These are phyloP conservation scores for Chlorociboria aeruginascens DNA, from an alignment of 495 filamentous ascomycete genomes.

Conservation along the genomic window DNA sequence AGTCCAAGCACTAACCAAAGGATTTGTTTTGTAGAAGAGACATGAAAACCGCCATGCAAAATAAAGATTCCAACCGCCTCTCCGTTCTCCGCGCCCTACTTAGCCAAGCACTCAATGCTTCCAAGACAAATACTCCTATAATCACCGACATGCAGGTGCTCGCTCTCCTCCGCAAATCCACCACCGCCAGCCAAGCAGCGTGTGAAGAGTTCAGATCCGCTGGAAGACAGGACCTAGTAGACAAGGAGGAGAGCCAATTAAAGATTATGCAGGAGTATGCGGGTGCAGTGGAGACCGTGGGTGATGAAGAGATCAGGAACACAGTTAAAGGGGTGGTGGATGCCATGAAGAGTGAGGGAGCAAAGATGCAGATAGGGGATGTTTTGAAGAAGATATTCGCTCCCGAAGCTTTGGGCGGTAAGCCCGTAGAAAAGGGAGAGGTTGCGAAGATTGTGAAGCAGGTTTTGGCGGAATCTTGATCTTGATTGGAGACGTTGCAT, in stretches of 20 bases:
- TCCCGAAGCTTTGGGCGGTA: conserved; percentile 9
- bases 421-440: conserved; percentile 14
- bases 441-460: conserved; percentile 18
- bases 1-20: background rate
- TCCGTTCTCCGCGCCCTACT: conserved; percentile 42
- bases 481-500: background rate
- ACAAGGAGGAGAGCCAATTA: conserved; percentile 39
- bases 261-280: conserved; percentile 37
- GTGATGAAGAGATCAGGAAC: conserved; percentile 27
- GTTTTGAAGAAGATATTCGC: conserved; percentile 18
- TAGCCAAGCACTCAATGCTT: conserved; percentile 40
- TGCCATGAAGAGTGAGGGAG: conserved; percentile 10
- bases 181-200: conserved; percentile 27
- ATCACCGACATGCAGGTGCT: conserved; percentile 44
- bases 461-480: conserved; percentile 6
- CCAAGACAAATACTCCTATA: conserved; percentile 41
- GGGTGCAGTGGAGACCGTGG: conserved; percentile 30
- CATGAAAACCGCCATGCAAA: conserved; percentile 47
- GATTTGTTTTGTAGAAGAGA: conserved; percentile 30
- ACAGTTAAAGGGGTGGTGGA: conserved; percentile 27
- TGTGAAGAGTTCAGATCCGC: conserved; percentile 34
- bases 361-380: conserved; percentile 11
- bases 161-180: conserved; percentile 35
- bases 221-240: conserved; percentile 39
- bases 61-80: conserved; percentile 42